Evolutionary conservation across 495 filamentous ascomycete genomes (phyloP), one percentile per base, ranked within the genome.

Genomic region (Penicillium macrosclerotiorum): DNA sequence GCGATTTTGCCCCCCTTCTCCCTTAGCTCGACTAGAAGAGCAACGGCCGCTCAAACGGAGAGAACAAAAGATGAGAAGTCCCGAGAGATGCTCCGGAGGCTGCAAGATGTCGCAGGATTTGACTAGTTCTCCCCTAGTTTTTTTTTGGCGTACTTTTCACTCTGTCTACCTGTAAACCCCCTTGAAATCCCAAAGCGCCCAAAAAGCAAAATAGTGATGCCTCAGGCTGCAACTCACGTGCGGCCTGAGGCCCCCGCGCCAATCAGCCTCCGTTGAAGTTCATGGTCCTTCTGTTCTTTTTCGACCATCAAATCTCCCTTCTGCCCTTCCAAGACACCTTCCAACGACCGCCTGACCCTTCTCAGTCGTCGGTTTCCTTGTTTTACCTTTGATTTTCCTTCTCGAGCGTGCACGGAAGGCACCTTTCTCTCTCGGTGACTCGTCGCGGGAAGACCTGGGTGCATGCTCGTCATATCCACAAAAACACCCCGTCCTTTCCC

Each of bases 381-480:
- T 12, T 20, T 44, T 12, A n/a, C 16, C 16, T 19, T 18, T 42
- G 17, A 23, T 41, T 35, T 33, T 33, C 37, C 39, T 40, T 46
- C 17, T 31, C 30, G 31, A 50, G 53, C 47, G 51, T 64, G 58
- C 54, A 57, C 50, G 41, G 34, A 51, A 61, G 60, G 54, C 55
- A 51, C 57, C 53, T 55, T 57, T 54, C 53, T 52, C 54, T 56
- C 48, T 57, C 52, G 50, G 48, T 52, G 55, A 40, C 42, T 59
- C 48, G 39, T 51, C 47, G 53, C 60, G 59, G 53, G 59, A 61
- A 57, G 54, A 65, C 52, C 49, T 63, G 60, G n/a, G 61, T 65
- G 63, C 61, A 66, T 66, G 63, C 58, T 62, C 63, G 61, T 68
- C 63, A 68, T 65, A 64, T 67, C 61, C 63, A 66, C 63, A 67